A percentile compares a stretch with the other conserved stretches of the same genome.
These are phyloP conservation scores for Hypsizygus marmoreus DNA, from an alignment of 768 basidiomycete species.

Conservation along the genomic window DNA sequence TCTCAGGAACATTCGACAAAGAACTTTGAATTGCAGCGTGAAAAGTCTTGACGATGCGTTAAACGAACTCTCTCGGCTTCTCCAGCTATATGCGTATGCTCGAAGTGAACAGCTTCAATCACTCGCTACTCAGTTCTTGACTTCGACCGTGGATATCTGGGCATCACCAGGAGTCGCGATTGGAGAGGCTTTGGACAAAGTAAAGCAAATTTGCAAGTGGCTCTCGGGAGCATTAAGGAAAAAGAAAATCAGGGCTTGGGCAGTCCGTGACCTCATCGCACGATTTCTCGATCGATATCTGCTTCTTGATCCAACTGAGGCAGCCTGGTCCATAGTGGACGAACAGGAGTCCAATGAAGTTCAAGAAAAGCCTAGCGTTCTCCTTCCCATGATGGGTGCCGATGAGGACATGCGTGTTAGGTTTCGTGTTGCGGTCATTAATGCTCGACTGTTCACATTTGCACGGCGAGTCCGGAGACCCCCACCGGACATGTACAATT, in stretches of 20 bases:
- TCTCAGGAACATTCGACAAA: conserved; percentile 54
- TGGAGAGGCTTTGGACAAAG: conserved; percentile 42
- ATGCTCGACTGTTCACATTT: conserved; percentile 57
- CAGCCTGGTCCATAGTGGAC: conserved; percentile 43
- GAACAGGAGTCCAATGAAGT: conserved; percentile 31
- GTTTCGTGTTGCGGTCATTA: conserved; percentile 68
- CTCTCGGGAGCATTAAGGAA: conserved; percentile 46
- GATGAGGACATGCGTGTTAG: conserved; percentile 86
- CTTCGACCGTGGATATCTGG: conserved; percentile 68
- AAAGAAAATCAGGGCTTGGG: conserved; percentile 59
- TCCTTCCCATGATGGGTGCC: conserved; percentile 54
- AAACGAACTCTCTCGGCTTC: conserved; percentile 51
- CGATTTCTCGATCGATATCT: conserved; percentile 72
- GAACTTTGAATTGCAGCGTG: conserved; percentile 52
- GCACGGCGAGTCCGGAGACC: conserved; percentile 36
- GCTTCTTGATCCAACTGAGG: conserved; percentile 52
- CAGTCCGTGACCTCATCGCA: conserved; percentile 61
- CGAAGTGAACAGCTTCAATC: conserved; percentile 54
- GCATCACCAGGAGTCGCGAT: conserved; percentile 27
- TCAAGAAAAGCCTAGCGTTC: conserved; percentile 37
- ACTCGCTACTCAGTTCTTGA: conserved; percentile 61
- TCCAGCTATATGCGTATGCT: conserved; percentile 55
- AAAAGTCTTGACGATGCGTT: conserved; percentile 57
- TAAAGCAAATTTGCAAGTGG: conserved; percentile 55
- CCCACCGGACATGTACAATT: conserved; percentile 44